Base-by-base conservation (phyloP, 768 basidiomycete species). In the Boletus reticulatus region DNA sequence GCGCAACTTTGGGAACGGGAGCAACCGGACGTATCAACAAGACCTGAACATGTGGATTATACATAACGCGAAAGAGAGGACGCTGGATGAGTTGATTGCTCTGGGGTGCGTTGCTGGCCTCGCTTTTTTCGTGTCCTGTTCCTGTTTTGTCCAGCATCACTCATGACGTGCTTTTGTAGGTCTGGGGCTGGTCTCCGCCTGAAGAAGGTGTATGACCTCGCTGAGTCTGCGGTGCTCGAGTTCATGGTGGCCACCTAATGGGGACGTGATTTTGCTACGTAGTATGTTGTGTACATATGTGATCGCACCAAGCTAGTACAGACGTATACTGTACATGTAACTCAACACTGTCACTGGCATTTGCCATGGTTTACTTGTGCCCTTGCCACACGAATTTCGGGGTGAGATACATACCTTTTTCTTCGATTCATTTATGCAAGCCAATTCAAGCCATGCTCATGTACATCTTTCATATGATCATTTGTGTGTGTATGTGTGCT, bases 31-130 rank as follows among this genome's bases (percentile, higher is more conserved):
- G 29, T 80, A 81, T 56, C 65, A 76, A 34, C 74, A 75, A 48
- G 81, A 82, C 53, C 43, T 81, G 41, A 74, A 72, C 49, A 79
- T 82, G 80, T 75, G 79, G 73, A 43, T 64, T n/a, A 22, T 71
- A 12, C 61, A 76, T 13, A 79, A 82, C 47, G 62, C 71, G 8
- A 71, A 75, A 57, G 79, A 80, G 53, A 74, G 80, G 7, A 75
- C 72, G 0, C 47, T 81, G 13, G 57, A 72, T 4, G 73, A 79
- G 4, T 77, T 75, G 47, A 69, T 75, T 12, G 53, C 70, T 2
- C 55, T 80, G 6, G 76, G 73, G 59, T 60, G 36, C 34, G 34
- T 36, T 36, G 34, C 6, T 36, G 52, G 63, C 53, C 38, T 16
- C 22, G 22, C 17, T 7, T 32, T n/a, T 24, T 34, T n/a, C 38